phyloP scores from a whole-genome alignment of 306 rosid genomes.

The Crotalaria pallida region DNA sequence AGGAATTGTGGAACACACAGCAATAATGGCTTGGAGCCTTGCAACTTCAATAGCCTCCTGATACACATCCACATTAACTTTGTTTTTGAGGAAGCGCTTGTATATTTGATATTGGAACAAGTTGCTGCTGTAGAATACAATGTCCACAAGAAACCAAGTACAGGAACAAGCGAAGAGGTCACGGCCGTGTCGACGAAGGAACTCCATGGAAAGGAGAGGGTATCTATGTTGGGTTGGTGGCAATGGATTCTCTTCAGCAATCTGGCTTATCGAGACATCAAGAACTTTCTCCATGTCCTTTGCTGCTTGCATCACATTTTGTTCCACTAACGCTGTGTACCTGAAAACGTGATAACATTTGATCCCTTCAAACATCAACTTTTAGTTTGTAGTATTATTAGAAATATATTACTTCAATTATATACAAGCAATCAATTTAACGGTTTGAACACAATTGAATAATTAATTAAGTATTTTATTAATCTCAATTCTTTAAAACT shows the following conservation, averaged over 20 bases:
- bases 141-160: conserved; percentile 59
- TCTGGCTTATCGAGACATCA: conserved; percentile 39
- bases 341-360: conserved; percentile 19
- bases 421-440: no score
- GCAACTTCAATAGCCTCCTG: conserved; percentile 37
- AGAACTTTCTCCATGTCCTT: conserved; percentile 75
- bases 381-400: no score
- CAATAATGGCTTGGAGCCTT: conserved; percentile 50
- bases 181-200: conserved; percentile 52
- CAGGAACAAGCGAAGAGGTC: conserved; percentile 59
- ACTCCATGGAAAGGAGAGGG: conserved; percentile 41
- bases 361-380: no score
- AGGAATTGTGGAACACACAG: conserved; percentile 59
- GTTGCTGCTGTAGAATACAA: conserved; percentile 67
- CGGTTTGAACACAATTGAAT: no score
- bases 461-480: no score
- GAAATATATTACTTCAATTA: no score
- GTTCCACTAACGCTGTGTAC: conserved; percentile 75
- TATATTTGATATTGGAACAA: conserved; percentile 65
- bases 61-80: neutral
- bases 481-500: no score
- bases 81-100: neutral
- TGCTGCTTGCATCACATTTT: conserved; percentile 61
- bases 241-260: conserved; percentile 35
- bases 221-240: conserved; percentile 15